A percentile compares a stretch with the other conserved stretches of the same genome.
phyloP scores from a whole-genome alignment of 2,329 filamentous ascomycete genomes.

The Drechslera avenae region DNA sequence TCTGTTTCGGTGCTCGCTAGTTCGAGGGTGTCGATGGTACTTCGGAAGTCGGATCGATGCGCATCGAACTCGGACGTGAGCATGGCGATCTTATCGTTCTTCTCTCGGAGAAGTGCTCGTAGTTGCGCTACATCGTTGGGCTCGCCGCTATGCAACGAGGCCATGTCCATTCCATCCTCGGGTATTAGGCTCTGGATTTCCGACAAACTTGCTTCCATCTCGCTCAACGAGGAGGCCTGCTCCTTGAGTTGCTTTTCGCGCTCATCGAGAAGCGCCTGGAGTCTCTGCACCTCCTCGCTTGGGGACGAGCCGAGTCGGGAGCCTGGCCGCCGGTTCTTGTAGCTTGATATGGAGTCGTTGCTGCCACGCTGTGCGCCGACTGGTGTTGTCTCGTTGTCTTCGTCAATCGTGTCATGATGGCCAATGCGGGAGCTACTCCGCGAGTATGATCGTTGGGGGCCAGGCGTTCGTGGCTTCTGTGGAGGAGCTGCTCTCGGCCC shows the following conservation, averaged over 20 bases:
- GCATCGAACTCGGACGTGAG: constrained; percentile 93
- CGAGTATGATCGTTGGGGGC: constrained; percentile 53
- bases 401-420: constrained; percentile 49
- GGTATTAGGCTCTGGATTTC: constrained; percentile 78
- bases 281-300: constrained; percentile 70
- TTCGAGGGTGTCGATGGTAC: constrained; percentile 94
- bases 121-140: constrained; percentile 74
- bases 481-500: constrained; percentile 62
- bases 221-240: constrained; percentile 77
- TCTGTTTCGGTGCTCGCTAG: constrained; percentile 95
- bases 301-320: constrained; percentile 44
- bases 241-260: constrained; percentile 87
- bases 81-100: constrained; percentile 94
- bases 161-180: constrained; percentile 55
- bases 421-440: constrained; percentile 55
- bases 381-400: constrained; percentile 54
- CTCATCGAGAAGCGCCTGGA: constrained; percentile 78
- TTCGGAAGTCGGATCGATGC: constrained; percentile 93
- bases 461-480: constrained; percentile 50
- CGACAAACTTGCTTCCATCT: constrained; percentile 88
- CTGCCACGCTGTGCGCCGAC: constrained; percentile 58
- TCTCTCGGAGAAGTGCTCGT: constrained; percentile 83
- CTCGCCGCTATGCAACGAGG: constrained; percentile 51
- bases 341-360: constrained; percentile 59
- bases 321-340: constrained; percentile 36